Evolutionary conservation across 2,329 filamentous ascomycete species (phyloP), one percentile per base, ranked within the genome.

Genomic region (Beauveria varroae): DNA sequence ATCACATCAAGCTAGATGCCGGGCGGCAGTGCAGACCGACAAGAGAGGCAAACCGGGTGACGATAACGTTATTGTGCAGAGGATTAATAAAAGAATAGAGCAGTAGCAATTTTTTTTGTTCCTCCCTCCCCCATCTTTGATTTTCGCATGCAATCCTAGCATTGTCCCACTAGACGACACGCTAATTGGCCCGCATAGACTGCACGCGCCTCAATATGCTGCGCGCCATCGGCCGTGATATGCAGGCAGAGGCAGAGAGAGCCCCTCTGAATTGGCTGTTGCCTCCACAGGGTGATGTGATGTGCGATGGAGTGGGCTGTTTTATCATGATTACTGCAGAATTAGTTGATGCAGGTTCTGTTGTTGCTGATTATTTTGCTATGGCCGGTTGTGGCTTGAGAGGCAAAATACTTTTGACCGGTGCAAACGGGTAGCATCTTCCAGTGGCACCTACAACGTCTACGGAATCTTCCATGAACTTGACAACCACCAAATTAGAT

Each of bases 151-250:
- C 34, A 16, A 37, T 37, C 12, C 34, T 16, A 30, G 53, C 40
- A 34, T 56, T n/a, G 54, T 28, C 54, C 54, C 54, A 57, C 54
- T 56, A 37, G 34, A 37, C 8, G 24, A 28, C 20, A 34, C 9
- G 40, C 40, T 34, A 46, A 28, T 44, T 30, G 53, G 18, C 53
- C 41, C 53, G 53, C 53, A 30, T 44, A 28, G 26, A 46, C 18
- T 53, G 40, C 54, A 57, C 46, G 43, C 55, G 55, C 55, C 55
- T 30, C 55, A 57, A 49, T 44, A 57, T 57, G 28, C 44, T 57
- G 54, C 54, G 55, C 55, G 55, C 55, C 55, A 57, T 57, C 55
- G 44, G 43, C 55, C 41, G n/a, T 49, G 28, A 44, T 16, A 46
- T 47, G 55, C 55, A 54, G 51, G 34, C 3, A 18, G 9, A 28